These are phyloP conservation scores for Ganoderma resinaceum DNA, from an alignment of 1,284 basidiomycete genomes.

Conservation along the genomic window DNA sequence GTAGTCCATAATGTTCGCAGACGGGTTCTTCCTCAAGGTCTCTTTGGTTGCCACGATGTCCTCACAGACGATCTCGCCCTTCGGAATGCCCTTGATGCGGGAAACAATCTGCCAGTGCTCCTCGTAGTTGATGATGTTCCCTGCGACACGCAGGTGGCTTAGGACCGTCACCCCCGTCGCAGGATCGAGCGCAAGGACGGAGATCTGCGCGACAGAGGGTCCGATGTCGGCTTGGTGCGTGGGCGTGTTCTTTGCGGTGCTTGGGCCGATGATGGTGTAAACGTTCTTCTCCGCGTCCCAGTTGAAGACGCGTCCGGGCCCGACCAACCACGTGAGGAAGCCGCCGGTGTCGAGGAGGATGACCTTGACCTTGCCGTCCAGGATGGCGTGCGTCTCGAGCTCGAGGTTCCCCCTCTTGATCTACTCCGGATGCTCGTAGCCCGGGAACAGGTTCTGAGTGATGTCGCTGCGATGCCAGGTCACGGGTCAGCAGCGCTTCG, in stretches of 20 bases:
- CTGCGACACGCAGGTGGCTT: slow-evolving; percentile 31
- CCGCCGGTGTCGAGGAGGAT: slow-evolving; percentile 34
- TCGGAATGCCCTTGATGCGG: not conserved
- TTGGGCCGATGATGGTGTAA: slow-evolving; percentile 31
- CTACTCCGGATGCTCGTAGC: slow-evolving; percentile 33
- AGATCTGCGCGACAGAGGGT: slow-evolving; percentile 33
- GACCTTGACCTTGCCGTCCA: slow-evolving; percentile 31
- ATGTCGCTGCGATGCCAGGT: slow-evolving; percentile 30
- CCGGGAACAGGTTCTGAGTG: slow-evolving; percentile 32
- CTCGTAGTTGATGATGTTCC: slow-evolving; percentile 18
- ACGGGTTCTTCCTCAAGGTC: slow-evolving; percentile 20
- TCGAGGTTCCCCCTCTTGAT: slow-evolving; percentile 30
- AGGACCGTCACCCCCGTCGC: slow-evolving; percentile 28
- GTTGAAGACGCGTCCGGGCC: slow-evolving; percentile 27
- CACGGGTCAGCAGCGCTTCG: too few relatives aligned
- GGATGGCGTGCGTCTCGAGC: slow-evolving; percentile 20
- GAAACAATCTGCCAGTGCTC: slow-evolving; percentile 21
- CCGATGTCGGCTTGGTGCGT: slow-evolving; percentile 33
- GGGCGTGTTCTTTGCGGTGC: slow-evolving; percentile 16
- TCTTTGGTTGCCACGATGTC: slow-evolving; percentile 24
- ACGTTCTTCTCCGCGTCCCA: slow-evolving; percentile 29
- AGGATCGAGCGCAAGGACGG: slow-evolving; percentile 32
- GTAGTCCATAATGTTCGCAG: slow-evolving; percentile 18
- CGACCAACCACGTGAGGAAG: slow-evolving; percentile 32
- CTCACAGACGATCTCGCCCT: slow-evolving; percentile 15